phyloP scores from a whole-genome alignment of 805 yeast genomes.

The Myxozyma melibiosi region DNA sequence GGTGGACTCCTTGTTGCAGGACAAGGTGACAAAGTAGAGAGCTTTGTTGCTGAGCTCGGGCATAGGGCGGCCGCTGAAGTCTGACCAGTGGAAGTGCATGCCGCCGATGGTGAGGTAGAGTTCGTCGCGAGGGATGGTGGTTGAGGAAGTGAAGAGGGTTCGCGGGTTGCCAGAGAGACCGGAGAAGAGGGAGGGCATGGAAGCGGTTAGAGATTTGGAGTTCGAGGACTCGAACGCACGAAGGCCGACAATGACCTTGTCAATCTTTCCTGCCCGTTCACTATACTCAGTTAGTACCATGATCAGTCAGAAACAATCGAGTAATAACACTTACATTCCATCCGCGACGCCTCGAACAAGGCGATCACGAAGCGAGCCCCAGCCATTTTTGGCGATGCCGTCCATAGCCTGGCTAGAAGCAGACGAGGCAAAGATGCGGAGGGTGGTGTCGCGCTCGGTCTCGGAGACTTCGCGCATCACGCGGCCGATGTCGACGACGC shows the following conservation, averaged over 20 bases:
- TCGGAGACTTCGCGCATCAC: slow-evolving; percentile 69
- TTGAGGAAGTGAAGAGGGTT: slow-evolving; percentile 21
- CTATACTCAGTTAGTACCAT: slow-evolving; percentile 39
- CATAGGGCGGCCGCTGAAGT: neutral
- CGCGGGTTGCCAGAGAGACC: slow-evolving; percentile 15
- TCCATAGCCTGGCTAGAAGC: slow-evolving; percentile 5
- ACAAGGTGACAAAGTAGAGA: slow-evolving; percentile 19
- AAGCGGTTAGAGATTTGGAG: slow-evolving; percentile 14
- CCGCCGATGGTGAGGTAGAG: slow-evolving; percentile 27
- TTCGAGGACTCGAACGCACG: slow-evolving; percentile 63
- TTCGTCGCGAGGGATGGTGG: slow-evolving; percentile 26
- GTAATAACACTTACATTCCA: slow-evolving; percentile 47
- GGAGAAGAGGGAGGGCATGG: slow-evolving; percentile 21
- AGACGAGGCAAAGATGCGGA: slow-evolving; percentile 68
- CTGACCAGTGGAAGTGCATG: slow-evolving; percentile 15
- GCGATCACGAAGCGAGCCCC: slow-evolving; percentile 85
- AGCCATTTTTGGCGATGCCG: slow-evolving; percentile 55
- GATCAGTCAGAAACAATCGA: neutral
- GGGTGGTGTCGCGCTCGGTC: slow-evolving; percentile 65
- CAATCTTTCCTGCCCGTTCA: slow-evolving; percentile 81
- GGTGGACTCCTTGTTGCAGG: slow-evolving; percentile 9
- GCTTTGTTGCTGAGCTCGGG: slow-evolving; percentile 10
- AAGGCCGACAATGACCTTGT: slow-evolving; percentile 64
- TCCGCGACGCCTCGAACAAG: slow-evolving; percentile 72
- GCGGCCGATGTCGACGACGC: slow-evolving; percentile 82